These are phyloP conservation scores for Ilyonectria sp. DNA, from an alignment of 2,329 filamentous ascomycete species.

Conservation along the genomic window DNA sequence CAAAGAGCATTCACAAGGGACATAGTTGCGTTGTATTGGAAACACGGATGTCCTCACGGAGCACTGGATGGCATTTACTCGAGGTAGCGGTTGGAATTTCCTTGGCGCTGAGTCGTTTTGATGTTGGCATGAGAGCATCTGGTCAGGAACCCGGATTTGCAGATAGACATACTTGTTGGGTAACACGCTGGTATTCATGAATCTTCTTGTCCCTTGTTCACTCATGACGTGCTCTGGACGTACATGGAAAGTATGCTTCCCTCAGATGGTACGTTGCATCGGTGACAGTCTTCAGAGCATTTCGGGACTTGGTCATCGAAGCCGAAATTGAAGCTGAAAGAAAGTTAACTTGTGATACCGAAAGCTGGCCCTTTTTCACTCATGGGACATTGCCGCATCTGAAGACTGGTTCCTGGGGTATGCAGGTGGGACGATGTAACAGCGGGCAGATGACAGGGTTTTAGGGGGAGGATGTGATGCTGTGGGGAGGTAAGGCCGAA, in stretches of 20 bases:
- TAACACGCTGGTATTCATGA: conserved; percentile 4
- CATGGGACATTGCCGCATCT: background rate
- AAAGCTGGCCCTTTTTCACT: background rate
- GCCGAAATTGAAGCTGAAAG: conserved; percentile 15
- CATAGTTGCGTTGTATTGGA: conserved; percentile 34
- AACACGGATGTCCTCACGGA: conserved; percentile 42
- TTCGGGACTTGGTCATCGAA: background rate
- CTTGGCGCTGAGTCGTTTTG: conserved; percentile 20
- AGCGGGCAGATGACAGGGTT: conserved; percentile 30
- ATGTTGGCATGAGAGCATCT: conserved; percentile 28
- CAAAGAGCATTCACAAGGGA: conserved; percentile 32
- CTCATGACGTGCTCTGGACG: background rate
- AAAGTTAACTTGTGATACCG: conserved; percentile 25
- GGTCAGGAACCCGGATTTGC: conserved; percentile 26
- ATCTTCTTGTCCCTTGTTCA: background rate
- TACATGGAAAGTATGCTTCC: background rate
- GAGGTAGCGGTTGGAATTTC: conserved; percentile 25
- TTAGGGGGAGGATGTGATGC: conserved; percentile 28
- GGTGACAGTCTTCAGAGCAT: background rate
- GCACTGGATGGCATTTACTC: conserved; percentile 36
- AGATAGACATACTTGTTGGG: conserved; percentile 19
- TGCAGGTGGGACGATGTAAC: conserved; percentile 30
- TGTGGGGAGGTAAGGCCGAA: conserved; percentile 37
- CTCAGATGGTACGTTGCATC: conserved; percentile 5
- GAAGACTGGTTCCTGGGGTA: conserved; percentile 15